Evolutionary conservation across 2,329 filamentous ascomycete species (phyloP).

Genomic region (Gaeumannomyces tritici): DNA sequence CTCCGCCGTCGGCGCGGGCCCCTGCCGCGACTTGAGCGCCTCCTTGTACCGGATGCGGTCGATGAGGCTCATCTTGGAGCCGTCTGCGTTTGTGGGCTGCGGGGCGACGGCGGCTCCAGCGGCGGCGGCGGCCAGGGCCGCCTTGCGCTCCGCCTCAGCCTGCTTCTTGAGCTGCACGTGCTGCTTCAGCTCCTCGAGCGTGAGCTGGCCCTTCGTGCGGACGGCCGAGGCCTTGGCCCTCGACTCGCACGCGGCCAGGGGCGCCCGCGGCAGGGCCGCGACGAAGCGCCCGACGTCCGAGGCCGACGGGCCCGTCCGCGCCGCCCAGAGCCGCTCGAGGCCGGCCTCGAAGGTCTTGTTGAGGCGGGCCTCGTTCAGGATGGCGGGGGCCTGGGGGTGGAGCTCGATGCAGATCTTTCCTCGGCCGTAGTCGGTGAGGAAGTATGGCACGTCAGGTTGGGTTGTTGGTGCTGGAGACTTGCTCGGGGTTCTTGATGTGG

Average conservation of each 20-base stretch:
- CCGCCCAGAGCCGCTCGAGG: conserved; percentile 34
- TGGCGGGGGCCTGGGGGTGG: conserved; percentile 23
- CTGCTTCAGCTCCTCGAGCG: conserved; percentile 59
- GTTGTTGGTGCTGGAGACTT: background rate
- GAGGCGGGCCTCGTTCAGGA: conserved; percentile 32
- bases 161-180: conserved; percentile 45
- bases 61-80: conserved; percentile 55
- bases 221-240: conserved; percentile 44
- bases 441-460: conserved; percentile 25
- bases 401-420: conserved; percentile 47
- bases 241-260: conserved; percentile 41
- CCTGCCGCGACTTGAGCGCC: conserved; percentile 35
- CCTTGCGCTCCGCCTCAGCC: conserved; percentile 25
- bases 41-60: conserved; percentile 70
- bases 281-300: conserved; percentile 38
- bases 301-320: conserved; percentile 15
- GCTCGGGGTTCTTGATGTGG: background rate
- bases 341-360: conserved; percentile 36
- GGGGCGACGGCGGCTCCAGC: conserved; percentile 7
- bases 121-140: conserved; percentile 14
- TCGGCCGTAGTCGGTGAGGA: conserved; percentile 31
- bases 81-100: conserved; percentile 29
- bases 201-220: conserved; percentile 56
- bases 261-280: conserved; percentile 42
- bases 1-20: conserved; percentile 32